phyloP scores from a whole-genome alignment of 2,329 filamentous ascomycete genomes.

The Aspergillus bombycis region DNA sequence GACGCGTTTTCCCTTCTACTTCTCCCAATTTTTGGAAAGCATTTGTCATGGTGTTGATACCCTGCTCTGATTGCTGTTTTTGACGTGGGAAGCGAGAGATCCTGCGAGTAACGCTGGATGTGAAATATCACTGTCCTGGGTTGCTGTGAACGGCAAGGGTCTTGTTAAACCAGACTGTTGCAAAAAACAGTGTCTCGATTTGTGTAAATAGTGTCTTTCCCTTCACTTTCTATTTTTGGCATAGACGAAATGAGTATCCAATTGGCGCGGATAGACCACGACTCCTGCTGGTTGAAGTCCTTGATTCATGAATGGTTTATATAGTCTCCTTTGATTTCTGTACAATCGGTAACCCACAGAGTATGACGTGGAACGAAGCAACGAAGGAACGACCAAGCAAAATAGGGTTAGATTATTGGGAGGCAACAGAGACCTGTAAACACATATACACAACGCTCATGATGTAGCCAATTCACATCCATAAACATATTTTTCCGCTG shows the following conservation, averaged over 20 bases:
- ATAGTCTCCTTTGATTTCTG: too few relatives aligned
- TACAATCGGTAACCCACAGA: background rate
- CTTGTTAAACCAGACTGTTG: conserved; percentile 6
- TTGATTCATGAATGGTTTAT: background rate
- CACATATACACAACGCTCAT: background rate
- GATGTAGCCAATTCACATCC: conserved; percentile 63
- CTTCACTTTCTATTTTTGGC: conserved; percentile 29
- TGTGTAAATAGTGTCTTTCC: conserved; percentile 26
- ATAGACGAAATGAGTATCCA: conserved; percentile 36
- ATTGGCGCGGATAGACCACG: conserved; percentile 11
- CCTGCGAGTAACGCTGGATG: conserved; percentile 13
- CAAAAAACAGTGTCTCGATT: conserved; percentile 12
- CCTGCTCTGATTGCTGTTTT: conserved; percentile 39
- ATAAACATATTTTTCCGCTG: conserved; percentile 89
- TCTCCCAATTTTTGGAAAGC: conserved; percentile 31
- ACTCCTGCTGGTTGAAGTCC: background rate
- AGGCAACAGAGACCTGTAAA: background rate
- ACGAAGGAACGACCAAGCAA: background rate
- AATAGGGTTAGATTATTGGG: background rate
- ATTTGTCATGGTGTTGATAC: conserved; percentile 50
- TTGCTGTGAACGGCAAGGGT: conserved; percentile 8
- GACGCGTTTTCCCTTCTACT: conserved; percentile 29
- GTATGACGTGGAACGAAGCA: background rate
- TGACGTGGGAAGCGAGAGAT: conserved; percentile 17
- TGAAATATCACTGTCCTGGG: conserved; percentile 13